Base-by-base conservation (phyloP, 371 early-diverging fungal genomes). In the Chytridium lagenaria region DNA sequence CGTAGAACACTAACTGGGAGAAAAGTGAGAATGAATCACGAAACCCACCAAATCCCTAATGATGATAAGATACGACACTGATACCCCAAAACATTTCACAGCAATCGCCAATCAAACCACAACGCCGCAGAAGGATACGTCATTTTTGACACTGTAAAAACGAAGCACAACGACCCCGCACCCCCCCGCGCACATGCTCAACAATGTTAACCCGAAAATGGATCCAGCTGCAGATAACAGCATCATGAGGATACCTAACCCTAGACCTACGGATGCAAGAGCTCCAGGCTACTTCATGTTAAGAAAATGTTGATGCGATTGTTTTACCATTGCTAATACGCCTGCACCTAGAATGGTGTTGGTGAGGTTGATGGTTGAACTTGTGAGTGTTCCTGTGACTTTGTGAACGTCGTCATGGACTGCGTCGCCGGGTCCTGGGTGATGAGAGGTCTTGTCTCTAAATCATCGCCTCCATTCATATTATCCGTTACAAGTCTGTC, bases 31-130 rank as follows among this genome's bases (percentile, higher is more conserved):
- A n/a, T n/a, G n/a, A n/a, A n/a, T n/a, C n/a, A n/a, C n/a, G n/a
- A n/a, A n/a, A 78, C 78, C 5, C 59, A 85, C 92, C 68, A 99
- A 81, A 59, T 98, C 96, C 65, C 98, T 96, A 72, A 95, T 89
- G 72, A 99, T 97, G 63, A 99, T 94, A 51, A 99, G 83, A 81
- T 99, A 99, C n/a, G 98, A 96, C 38, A 96, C 87, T n/a, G 95
- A 91, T 1, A 99, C 99, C 33, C 99, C 99, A 86, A 99, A 99
- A 80, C 99, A 99, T 81, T 99, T 99, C 77, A 99, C 85, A 38
- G 99, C 99, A 75, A 99, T 98, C 39, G 99, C 98, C 38, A 92
- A 78, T 99, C 99, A 76, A 99, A 97, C 50, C 91, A 88, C 23
- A 96, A 83, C 3, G 94, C 93, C 2, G 96, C 92, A 50, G 84